Percentiles rank a stretch among this genome's conserved stretches.
Evolutionary conservation across 768 basidiomycete genomes (phyloP).

Genomic region (Cystofilobasidium macerans): DNA sequence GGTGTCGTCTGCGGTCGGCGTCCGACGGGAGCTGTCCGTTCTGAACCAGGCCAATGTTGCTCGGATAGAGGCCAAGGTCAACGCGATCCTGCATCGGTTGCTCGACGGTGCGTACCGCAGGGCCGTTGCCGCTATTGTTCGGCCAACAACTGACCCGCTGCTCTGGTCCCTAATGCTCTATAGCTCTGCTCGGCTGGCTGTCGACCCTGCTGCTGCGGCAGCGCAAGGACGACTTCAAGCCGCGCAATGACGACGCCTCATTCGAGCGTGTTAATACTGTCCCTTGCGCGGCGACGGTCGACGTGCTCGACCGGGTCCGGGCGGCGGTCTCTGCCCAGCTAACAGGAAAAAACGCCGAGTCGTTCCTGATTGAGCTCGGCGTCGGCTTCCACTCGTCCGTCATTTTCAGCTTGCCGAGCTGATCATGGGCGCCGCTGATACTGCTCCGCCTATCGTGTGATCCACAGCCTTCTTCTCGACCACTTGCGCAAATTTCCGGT

Average conservation of each 20-base stretch:
- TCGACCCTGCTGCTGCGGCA: constrained; percentile 70
- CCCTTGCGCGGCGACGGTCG: constrained; percentile 76
- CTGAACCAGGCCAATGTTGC: constrained; percentile 82
- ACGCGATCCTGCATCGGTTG: constrained; percentile 64
- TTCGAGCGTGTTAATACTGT: constrained; percentile 92
- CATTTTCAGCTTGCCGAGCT: background rate
- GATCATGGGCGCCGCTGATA: background rate
- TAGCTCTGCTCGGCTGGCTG: constrained; percentile 67
- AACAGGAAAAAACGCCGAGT: constrained; percentile 84
- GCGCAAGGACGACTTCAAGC: constrained; percentile 93
- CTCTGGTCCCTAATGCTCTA: background rate
- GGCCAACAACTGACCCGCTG: no score
- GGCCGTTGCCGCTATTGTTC: no score
- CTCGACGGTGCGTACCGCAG: constrained; percentile 58
- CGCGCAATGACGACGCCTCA: constrained; percentile 85
- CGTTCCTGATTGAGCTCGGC: constrained; percentile 85
- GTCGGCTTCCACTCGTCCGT: constrained; percentile 77
- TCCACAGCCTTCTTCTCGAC: constrained; percentile 70
- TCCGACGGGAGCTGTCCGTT: constrained; percentile 79
- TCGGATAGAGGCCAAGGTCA: constrained; percentile 71
- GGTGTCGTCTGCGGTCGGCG: constrained; percentile 62
- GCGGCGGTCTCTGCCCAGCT: constrained; percentile 63
- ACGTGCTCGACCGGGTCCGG: constrained; percentile 66
- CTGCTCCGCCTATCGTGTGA: background rate
- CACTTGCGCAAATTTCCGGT: constrained; percentile 94